Evolutionary conservation across 345 rosid species (phyloP).

Genomic region (Litchi chinensis): DNA sequence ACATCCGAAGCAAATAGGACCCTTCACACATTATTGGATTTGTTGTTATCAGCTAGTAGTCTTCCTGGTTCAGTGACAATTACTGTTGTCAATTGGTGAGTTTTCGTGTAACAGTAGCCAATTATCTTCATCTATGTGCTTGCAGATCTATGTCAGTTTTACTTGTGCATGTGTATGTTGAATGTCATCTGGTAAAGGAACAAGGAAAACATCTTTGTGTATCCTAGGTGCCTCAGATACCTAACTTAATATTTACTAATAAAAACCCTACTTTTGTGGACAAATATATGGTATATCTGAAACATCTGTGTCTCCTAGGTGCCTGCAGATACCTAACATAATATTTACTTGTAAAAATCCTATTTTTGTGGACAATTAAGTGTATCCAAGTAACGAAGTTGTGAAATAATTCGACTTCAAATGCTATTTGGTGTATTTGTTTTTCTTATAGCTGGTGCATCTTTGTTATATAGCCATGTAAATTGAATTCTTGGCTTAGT

Average conservation of each 20-base stretch:
- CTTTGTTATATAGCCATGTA: neutral
- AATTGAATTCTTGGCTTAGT: neutral
- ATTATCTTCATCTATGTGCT: neutral
- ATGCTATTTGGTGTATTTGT: neutral
- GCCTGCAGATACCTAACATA: neutral
- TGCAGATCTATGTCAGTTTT: neutral
- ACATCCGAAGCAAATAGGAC: constrained; percentile 68
- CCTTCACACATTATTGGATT: constrained; percentile 55
- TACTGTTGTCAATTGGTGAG: constrained; percentile 83
- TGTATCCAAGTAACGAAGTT: neutral
- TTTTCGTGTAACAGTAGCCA: constrained; percentile 29
- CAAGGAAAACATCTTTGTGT: neutral
- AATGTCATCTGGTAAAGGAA: neutral
- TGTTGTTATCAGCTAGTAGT: constrained; percentile 58
- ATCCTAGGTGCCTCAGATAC: neutral
- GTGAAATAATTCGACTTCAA: neutral
- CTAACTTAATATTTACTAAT: neutral
- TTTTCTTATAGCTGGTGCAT: constrained; percentile 1
- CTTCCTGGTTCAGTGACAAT: constrained; percentile 72
- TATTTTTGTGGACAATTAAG: neutral
- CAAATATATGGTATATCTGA: neutral
- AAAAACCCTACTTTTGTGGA: neutral
- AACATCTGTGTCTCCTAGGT: neutral
- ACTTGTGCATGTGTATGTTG: neutral
- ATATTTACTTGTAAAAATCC: neutral